phyloP scores from a whole-genome alignment of 1,284 basidiomycete species.

The Violaceomyces palustris region DNA sequence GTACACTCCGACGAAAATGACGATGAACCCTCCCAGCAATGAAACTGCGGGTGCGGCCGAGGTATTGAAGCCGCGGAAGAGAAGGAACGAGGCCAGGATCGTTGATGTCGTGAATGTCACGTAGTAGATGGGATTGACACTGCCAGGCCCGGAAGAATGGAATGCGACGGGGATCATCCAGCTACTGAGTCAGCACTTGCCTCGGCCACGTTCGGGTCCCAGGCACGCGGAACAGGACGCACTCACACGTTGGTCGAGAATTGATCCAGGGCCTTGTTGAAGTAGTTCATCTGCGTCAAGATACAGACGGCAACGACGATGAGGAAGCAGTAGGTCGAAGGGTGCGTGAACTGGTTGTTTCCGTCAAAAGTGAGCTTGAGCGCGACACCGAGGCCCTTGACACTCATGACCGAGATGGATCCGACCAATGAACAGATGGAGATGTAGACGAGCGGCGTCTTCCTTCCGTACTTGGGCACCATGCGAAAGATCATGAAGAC shows the following conservation, averaged over 20 bases:
- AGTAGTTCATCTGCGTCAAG: slow-evolving; percentile 95
- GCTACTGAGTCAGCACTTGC: too few species aligned
- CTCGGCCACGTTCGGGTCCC: not conserved
- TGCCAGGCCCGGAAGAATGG: slow-evolving; percentile 48
- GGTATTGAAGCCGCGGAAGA: slow-evolving; percentile 96
- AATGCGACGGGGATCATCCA: not conserved
- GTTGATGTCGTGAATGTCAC: slow-evolving; percentile 97
- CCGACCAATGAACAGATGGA: slow-evolving; percentile 88
- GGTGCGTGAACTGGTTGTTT: slow-evolving; percentile 91
- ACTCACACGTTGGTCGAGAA: slow-evolving; percentile 96
- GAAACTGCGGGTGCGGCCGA: slow-evolving; percentile 60
- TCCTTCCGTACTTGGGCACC: slow-evolving; percentile 79
- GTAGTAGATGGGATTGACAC: slow-evolving; percentile 97
- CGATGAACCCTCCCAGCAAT: slow-evolving; percentile 48
- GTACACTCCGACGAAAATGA: slow-evolving; percentile 52
- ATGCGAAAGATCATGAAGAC: slow-evolving; percentile 77
- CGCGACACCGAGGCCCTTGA: slow-evolving; percentile 94
- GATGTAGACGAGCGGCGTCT: slow-evolving; percentile 85
- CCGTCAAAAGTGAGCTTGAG: slow-evolving; percentile 90
- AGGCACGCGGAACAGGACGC: too few species aligned
- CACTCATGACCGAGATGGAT: slow-evolving; percentile 78
- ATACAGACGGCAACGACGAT: slow-evolving; percentile 80
- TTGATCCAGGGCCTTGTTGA: slow-evolving; percentile 95
- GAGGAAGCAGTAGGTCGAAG: slow-evolving; percentile 90
- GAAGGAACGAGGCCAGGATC: slow-evolving; percentile 85